Evolutionary conservation across 768 basidiomycete genomes (phyloP).

Genomic region (Dioszegia crocea): DNA sequence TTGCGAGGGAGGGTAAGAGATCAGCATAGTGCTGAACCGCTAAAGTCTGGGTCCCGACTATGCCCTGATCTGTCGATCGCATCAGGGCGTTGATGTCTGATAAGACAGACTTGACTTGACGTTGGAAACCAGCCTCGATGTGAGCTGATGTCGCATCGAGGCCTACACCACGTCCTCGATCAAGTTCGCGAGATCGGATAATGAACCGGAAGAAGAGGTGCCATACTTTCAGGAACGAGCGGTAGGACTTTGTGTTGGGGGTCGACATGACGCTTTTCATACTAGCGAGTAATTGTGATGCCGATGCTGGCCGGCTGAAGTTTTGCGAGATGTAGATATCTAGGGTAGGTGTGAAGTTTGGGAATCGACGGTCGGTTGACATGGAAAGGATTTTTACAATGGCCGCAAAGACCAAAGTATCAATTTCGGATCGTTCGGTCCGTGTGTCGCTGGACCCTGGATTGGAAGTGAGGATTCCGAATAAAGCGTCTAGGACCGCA

Average conservation of each 20-base stretch:
- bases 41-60: constrained; percentile 93
- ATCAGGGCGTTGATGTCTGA: constrained; percentile 82
- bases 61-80: constrained; percentile 72
- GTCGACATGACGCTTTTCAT: constrained; percentile 76
- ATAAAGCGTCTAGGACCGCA: constrained; percentile 87
- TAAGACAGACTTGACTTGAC: constrained; percentile 72
- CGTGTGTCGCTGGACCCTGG: constrained; percentile 48
- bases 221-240: constrained; percentile 92
- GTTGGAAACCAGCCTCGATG: constrained; percentile 76
- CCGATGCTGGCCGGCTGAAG: constrained; percentile 73
- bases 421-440: constrained; percentile 69
- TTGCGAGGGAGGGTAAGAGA: constrained; percentile 78
- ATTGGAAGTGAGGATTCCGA: constrained; percentile 74
- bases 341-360: constrained; percentile 87
- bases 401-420: constrained; percentile 80
- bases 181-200: constrained; percentile 78
- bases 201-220: constrained; percentile 95
- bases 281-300: constrained; percentile 77
- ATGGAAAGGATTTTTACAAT: constrained; percentile 88
- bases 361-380: constrained; percentile 88
- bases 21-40: constrained; percentile 90
- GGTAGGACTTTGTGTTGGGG: constrained; percentile 69
- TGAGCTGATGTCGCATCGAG: constrained; percentile 82
- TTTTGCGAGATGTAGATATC: constrained; percentile 90
- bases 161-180: constrained; percentile 72